Base-by-base conservation (phyloP, 2,329 filamentous ascomycete species). In the Lachnellula occidentalis region DNA sequence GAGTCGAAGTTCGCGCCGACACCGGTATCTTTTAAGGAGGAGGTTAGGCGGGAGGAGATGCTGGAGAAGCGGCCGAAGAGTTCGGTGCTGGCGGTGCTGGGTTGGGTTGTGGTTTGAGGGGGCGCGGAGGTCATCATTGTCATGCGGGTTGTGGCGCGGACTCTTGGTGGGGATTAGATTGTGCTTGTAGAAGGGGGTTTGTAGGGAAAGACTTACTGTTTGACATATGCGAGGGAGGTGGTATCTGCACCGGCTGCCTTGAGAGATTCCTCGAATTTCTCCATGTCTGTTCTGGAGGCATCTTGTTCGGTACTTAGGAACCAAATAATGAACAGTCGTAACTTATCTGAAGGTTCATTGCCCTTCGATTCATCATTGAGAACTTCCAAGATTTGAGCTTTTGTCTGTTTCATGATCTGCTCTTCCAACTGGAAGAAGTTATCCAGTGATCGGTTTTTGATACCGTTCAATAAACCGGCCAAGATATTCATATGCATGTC, bases 401-500 rank as follows among this genome's bases (percentile, higher is more conserved):
- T 95, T 49, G 86, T 90, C 70, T 96, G 90, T 73, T 95, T 96
- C 70, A 86, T 87, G 58, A 96, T 87, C 62, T 86, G 90, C 70
- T 97, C 92, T 70, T 99, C 95, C 5, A 96, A 76, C 69, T 97
- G 90, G 74, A 95, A 99, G 72, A 89, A 99, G 69, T 94, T 94
- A 69, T 99, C 94, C 5, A 99, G 78, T 70, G 97, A 92, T 15
- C 94, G 85, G 64, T 95, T 90, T 69, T 97, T 96, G 71, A 97
- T 96, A 1, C 91, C 92, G 0, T 75, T 78, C 41, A 85, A 68
- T 3, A 85, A 70, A 1, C 90, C 89, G 1, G 92, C 92, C 3
- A 95, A 79, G 56, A 97, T 96, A 69, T 95, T 96, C 94, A 99
- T 99, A 71, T 99, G 94, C 88, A 96, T 97, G 69, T 96, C 94